Percentiles rank a stretch among this genome's conserved stretches.
Conservation (phyloP, 495 filamentous ascomycete species). For the Penicillium odoratum region DNA sequence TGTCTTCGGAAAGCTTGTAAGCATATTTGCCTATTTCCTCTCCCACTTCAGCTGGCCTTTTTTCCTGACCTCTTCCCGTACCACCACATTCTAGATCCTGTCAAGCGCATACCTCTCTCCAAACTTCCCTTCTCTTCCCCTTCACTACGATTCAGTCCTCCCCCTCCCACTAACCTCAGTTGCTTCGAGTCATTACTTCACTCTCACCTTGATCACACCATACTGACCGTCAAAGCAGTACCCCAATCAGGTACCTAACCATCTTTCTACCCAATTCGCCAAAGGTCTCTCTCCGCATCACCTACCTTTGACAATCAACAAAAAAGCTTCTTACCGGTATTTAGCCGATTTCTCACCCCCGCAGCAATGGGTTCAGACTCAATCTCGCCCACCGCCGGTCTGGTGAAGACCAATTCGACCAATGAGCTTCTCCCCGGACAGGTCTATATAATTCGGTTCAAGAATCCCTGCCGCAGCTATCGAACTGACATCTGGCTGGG, state of each 20-base stretch:
- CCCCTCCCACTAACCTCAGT: not conserved
- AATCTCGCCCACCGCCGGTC: not conserved
- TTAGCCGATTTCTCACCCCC: no score
- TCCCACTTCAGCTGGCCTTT: not conserved
- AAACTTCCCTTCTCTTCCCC: not conserved
- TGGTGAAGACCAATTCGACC: not conserved
- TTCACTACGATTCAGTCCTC: not conserved
- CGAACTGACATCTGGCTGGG: constrained; percentile 22
- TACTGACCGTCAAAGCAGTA: not conserved
- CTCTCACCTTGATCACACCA: not conserved
- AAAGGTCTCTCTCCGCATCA: not conserved
- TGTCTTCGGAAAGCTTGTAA: not conserved
- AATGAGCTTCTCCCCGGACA: constrained; percentile 12
- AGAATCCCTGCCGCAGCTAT: constrained; percentile 14
- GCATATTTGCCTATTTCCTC: not conserved
- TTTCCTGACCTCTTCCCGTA: not conserved
- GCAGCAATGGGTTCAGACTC: not conserved
- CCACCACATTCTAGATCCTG: not conserved
- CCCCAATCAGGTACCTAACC: not conserved
- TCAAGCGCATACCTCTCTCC: not conserved
- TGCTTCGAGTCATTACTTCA: not conserved
- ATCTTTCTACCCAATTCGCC: not conserved
- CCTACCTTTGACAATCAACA: no score
- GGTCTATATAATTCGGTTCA: constrained; percentile 16
- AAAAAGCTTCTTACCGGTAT: not conserved